Conservation (phyloP, 169 alveolate species). For the Cystoisospora suis region DNA sequence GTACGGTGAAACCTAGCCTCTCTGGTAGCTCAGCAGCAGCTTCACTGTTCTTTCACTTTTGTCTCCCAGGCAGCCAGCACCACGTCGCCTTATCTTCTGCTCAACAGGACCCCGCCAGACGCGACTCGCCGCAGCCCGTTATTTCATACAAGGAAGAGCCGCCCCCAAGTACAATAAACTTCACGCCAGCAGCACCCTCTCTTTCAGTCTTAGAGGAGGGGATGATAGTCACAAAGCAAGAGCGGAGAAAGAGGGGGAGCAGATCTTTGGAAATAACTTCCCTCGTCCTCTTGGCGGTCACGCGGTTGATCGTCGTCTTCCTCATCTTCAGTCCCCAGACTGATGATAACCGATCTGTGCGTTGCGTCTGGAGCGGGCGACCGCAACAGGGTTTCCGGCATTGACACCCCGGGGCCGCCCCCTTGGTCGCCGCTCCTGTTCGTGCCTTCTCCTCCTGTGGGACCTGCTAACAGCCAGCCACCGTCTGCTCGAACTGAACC, state of each 20-base stretch:
- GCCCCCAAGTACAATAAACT: too few relatives aligned
- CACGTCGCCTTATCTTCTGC: too few relatives aligned
- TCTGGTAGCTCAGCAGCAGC: too few relatives aligned
- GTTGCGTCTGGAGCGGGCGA: background rate
- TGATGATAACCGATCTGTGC: background rate
- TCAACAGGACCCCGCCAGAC: too few relatives aligned
- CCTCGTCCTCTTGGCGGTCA: conserved; percentile 5
- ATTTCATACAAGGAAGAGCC: too few relatives aligned
- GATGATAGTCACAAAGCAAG: conserved; percentile 13
- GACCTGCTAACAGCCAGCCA: background rate
- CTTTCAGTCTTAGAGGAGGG: background rate
- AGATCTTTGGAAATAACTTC: background rate
- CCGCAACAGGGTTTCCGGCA: background rate
- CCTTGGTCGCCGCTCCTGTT: background rate
- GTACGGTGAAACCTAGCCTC: too few relatives aligned
- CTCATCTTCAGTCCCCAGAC: background rate
- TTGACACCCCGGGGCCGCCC: too few relatives aligned
- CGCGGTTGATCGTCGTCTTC: conserved; percentile 18
- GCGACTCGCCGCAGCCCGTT: too few relatives aligned
- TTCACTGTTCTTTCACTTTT: too few relatives aligned
- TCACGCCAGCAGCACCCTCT: too few relatives aligned
- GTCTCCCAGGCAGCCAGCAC: too few relatives aligned
- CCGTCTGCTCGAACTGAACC: background rate
- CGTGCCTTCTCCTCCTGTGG: background rate
- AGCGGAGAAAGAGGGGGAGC: background rate